Percentiles rank a stretch among this genome's conserved stretches.
phyloP scores from a whole-genome alignment of 2,329 filamentous ascomycete genomes.

The Ophiostoma sp. region DNA sequence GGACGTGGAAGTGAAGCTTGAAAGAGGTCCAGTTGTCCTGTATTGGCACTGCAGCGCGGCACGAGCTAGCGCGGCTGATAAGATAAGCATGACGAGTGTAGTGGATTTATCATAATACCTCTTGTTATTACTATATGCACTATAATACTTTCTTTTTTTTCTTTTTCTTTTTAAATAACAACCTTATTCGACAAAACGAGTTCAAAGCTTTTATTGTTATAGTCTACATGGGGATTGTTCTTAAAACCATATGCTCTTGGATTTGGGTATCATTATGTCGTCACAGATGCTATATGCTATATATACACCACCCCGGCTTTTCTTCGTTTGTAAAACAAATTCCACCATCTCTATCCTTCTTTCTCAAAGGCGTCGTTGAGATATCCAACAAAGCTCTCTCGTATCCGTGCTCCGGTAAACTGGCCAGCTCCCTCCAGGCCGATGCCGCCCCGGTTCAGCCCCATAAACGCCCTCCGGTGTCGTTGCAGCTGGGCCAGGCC shows the following conservation, averaged over 20 bases:
- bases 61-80: constrained; percentile 2
- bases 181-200: too few relatives aligned
- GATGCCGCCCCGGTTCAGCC: constrained; percentile 66
- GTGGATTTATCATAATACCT: not conserved
- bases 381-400: constrained; percentile 60
- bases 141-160: not conserved
- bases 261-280: constrained; percentile 10
- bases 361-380: constrained; percentile 60
- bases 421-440: constrained; percentile 51
- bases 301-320: not conserved
- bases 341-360: constrained; percentile 37
- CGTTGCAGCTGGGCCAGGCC: constrained; percentile 72
- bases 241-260: not conserved
- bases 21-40: constrained; percentile 8
- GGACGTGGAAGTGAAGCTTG: not conserved
- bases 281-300: not conserved
- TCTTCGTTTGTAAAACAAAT: not conserved
- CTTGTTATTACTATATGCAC: not conserved
- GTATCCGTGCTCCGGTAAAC: constrained; percentile 49
- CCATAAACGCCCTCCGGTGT: constrained; percentile 70
- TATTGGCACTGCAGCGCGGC: not conserved
- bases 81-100: constrained; percentile 14
- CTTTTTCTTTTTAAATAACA: too few relatives aligned
- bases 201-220: too few relatives aligned
- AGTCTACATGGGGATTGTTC: too few relatives aligned